A percentile compares a stretch with the other conserved stretches of the same genome.
Conservation (phyloP, 148 eudicot genomes). For the Chenopodium berlandieri region DNA sequence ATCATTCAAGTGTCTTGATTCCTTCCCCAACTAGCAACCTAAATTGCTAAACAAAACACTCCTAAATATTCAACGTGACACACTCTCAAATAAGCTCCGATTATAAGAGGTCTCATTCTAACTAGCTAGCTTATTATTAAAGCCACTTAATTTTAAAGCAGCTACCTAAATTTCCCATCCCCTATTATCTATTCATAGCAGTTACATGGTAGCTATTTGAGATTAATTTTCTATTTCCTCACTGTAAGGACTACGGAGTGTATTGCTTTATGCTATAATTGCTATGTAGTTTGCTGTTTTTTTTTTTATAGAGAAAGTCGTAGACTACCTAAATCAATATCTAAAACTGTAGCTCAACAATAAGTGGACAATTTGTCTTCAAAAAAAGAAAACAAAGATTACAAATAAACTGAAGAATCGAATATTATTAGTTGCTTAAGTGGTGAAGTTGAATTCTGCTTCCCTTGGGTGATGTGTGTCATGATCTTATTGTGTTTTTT, state of each 20-base stretch:
- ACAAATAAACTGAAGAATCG: neutral
- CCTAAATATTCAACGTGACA: too few relatives aligned
- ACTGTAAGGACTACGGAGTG: too few relatives aligned
- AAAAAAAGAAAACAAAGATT: neutral
- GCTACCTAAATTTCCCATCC: too few relatives aligned
- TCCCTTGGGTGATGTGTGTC: neutral
- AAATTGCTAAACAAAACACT: too few relatives aligned
- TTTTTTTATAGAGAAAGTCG: neutral
- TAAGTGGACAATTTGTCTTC: neutral
- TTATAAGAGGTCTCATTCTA: too few relatives aligned
- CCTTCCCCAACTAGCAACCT: too few relatives aligned
- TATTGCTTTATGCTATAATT: neutral
- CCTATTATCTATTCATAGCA: too few relatives aligned
- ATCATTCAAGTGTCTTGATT: too few relatives aligned
- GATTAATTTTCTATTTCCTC: neutral
- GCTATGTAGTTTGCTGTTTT: neutral
- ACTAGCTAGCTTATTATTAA: too few relatives aligned
- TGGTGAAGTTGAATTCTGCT: neutral
- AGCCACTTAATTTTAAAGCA: too few relatives aligned
- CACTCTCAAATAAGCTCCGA: too few relatives aligned
- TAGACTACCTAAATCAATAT: neutral
- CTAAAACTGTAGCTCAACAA: neutral
- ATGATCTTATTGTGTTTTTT: slow-evolving; percentile 1
- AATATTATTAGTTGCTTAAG: neutral
- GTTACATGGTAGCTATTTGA: neutral